phyloP scores from a whole-genome alignment of 2,329 filamentous ascomycete genomes.

The Didymella sp. region DNA sequence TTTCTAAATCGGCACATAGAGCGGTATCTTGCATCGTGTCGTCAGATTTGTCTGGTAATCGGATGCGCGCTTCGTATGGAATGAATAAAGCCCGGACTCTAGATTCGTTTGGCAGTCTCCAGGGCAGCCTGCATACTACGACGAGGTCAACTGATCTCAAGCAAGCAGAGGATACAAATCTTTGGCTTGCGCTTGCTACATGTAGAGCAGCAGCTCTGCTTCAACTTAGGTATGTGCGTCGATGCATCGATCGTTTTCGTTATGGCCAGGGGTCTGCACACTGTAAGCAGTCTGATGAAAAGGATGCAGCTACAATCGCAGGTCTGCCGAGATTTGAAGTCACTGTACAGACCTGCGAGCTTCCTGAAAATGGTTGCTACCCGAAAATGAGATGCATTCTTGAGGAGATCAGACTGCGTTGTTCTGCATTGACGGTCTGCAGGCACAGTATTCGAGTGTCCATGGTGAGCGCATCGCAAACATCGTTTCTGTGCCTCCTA shows the following conservation, averaged over 20 bases:
- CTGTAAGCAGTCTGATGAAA: neutral
- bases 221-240: neutral
- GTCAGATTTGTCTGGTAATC: neutral
- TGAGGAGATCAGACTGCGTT: neutral
- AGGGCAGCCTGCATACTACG: neutral
- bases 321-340: neutral
- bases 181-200: too few relatives aligned
- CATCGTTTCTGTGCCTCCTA: neutral
- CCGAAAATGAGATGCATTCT: neutral
- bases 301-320: neutral
- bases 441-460: too few relatives aligned
- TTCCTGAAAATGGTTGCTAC: neutral
- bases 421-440: neutral
- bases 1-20: neutral
- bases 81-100: neutral
- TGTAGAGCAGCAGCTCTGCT: neutral
- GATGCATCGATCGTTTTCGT: neutral
- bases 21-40: neutral
- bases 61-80: neutral
- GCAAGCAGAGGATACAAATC: neutral
- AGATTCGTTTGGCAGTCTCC: neutral
- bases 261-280: neutral
- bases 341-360: neutral
- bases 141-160: neutral
- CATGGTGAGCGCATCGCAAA: neutral